These are phyloP conservation scores for Plicaturopsis crispa DNA, from an alignment of 768 basidiomycete genomes.

Conservation along the genomic window DNA sequence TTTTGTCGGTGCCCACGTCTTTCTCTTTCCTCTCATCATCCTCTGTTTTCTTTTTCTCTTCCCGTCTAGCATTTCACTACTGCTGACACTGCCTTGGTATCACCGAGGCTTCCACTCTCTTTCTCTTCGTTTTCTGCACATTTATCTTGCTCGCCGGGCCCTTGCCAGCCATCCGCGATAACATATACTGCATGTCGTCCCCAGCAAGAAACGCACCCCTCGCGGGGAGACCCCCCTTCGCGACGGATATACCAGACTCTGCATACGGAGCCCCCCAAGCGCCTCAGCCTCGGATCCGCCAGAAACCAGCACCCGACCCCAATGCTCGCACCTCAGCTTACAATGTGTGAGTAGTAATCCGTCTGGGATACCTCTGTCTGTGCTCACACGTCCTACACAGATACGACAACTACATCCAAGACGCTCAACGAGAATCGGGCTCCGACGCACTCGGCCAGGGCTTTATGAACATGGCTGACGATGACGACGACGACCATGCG, in stretches of 20 bases:
- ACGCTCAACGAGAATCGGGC: constrained; percentile 40
- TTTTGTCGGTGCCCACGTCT: not conserved
- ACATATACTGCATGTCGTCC: constrained; percentile 13
- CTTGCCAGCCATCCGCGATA: constrained; percentile 7
- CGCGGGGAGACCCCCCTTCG: constrained; percentile 59
- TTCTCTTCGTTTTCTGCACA: constrained; percentile 13
- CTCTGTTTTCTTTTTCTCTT: constrained; percentile 5
- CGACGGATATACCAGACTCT: constrained; percentile 41
- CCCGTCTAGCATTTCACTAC: constrained; percentile 5
- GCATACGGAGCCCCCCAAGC: constrained; percentile 31
- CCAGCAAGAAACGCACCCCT: constrained; percentile 33
- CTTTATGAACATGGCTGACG: constrained; percentile 34
- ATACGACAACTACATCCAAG: constrained; percentile 53
- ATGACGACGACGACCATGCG: constrained; percentile 36
- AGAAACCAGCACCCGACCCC: constrained; percentile 40
- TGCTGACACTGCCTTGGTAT: constrained; percentile 13
- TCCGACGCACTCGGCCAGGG: constrained; percentile 46
- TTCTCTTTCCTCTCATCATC: constrained; percentile 7
- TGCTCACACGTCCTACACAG: constrained; percentile 24
- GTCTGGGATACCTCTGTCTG: constrained; percentile 5
- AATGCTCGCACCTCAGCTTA: constrained; percentile 56
- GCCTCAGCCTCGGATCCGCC: constrained; percentile 27
- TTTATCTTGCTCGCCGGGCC: constrained; percentile 14
- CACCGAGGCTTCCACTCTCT: constrained; percentile 25
- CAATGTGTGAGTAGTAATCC: constrained; percentile 49